These are phyloP conservation scores for Leccinum incarnatum DNA, from an alignment of 768 basidiomycete genomes.

Conservation along the genomic window DNA sequence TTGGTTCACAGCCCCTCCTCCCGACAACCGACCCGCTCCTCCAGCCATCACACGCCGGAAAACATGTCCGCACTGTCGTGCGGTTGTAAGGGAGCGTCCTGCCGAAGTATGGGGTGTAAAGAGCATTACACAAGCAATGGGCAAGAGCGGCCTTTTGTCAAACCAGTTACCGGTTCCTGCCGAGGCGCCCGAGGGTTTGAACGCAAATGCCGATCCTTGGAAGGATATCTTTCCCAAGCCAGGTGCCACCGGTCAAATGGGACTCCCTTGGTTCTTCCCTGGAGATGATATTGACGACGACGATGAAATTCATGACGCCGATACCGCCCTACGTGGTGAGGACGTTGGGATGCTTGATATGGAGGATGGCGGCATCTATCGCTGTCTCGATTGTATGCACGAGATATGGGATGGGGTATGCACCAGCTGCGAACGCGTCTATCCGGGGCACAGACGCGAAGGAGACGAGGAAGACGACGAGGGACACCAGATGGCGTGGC, in stretches of 20 bases:
- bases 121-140: conserved; percentile 44
- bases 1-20: conserved; percentile 63
- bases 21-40: conserved; percentile 23
- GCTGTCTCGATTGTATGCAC: conserved; percentile 74
- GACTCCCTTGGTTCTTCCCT: conserved; percentile 26
- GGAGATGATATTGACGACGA: conserved; percentile 21
- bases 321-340: conserved; percentile 26
- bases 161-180: conserved; percentile 25
- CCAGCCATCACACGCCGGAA: conserved; percentile 37
- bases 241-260: conserved; percentile 1
- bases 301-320: conserved; percentile 15
- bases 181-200: conserved; percentile 25
- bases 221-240: conserved; percentile 51
- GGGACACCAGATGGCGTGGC: conserved; percentile 31
- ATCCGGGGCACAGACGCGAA: conserved; percentile 47
- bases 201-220: conserved; percentile 57
- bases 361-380: conserved; percentile 75
- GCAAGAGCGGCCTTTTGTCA: conserved; percentile 50
- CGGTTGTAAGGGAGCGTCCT: conserved; percentile 43
- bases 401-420: conserved; percentile 75
- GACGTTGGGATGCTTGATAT: conserved; percentile 64
- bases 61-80: conserved; percentile 46
- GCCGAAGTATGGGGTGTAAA: conserved; percentile 48
- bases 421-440: conserved; percentile 55
- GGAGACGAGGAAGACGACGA: conserved; percentile 27